Evolutionary conservation across 768 basidiomycete species (phyloP).

Genomic region (Exsudoporus frostii): DNA sequence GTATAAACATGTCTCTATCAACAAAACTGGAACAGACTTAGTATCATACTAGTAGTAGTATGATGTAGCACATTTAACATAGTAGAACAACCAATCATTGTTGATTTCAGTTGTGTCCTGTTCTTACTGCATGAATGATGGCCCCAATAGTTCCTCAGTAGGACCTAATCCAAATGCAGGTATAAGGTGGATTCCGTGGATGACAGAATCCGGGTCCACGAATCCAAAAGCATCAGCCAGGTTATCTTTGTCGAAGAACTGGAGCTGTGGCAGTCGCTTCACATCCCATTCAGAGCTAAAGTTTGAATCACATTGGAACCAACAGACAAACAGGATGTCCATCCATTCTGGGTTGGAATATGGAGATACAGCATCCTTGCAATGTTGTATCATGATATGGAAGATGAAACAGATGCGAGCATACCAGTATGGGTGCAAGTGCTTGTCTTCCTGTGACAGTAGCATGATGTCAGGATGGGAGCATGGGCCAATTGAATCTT

Average conservation of each 20-base stretch:
- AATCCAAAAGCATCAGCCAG: slow-evolving; percentile 39
- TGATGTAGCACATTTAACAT: slow-evolving; percentile 16
- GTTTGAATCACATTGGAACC: slow-evolving; percentile 32
- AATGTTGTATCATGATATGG: slow-evolving; percentile 10
- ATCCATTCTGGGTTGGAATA: slow-evolving; percentile 18
- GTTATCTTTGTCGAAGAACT: slow-evolving; percentile 34
- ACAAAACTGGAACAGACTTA: not conserved
- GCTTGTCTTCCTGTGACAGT: slow-evolving; percentile 20
- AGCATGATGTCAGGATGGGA: slow-evolving; percentile 37
- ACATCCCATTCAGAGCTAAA: slow-evolving; percentile 24
- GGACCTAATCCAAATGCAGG: slow-evolving; percentile 33
- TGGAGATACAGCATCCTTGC: not conserved
- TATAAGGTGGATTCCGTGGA: slow-evolving; percentile 41
- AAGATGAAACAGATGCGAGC: slow-evolving; percentile 4
- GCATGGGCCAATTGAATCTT: slow-evolving; percentile 39
- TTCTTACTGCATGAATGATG: not conserved
- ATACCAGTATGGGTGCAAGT: slow-evolving; percentile 40
- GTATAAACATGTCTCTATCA: not conserved
- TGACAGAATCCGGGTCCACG: slow-evolving; percentile 39
- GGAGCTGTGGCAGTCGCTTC: slow-evolving; percentile 33
- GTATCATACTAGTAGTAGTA: no score
- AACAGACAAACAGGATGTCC: slow-evolving; percentile 43
- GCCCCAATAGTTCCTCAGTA: not conserved
- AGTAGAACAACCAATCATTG: slow-evolving; percentile 29
- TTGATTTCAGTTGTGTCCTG: not conserved